A percentile compares a stretch with the other conserved stretches of the same genome.
Evolutionary conservation across 148 eudicot species (phyloP).

Genomic region (Gaultheria prostrata): DNA sequence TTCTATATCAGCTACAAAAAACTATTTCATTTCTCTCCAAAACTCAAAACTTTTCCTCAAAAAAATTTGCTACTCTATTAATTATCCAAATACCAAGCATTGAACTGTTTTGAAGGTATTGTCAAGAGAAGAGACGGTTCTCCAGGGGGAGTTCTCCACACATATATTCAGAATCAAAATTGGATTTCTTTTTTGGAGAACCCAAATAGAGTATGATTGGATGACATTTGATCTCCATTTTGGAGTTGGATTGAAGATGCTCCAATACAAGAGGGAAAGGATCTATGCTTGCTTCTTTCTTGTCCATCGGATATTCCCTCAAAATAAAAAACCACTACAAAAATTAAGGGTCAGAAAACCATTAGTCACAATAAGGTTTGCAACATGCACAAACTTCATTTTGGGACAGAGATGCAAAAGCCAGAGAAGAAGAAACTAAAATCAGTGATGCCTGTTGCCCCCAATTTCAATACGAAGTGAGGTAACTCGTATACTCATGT

Average conservation of each 20-base stretch:
- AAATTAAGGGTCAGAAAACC: conserved; percentile 1
- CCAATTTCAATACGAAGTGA: neutral
- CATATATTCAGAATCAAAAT: neutral
- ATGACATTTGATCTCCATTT: neutral
- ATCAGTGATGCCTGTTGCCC: neutral
- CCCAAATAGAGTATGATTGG: neutral
- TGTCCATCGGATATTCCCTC: neutral
- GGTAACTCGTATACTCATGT: neutral
- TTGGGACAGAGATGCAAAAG: neutral
- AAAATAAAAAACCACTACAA: neutral
- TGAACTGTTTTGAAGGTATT: neutral
- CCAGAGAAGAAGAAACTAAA: neutral
- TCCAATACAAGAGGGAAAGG: no score
- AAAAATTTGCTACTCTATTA: neutral
- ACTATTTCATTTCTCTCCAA: neutral
- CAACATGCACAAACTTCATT: neutral
- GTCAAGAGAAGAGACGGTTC: neutral
- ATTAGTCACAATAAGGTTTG: neutral
- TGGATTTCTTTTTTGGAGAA: neutral
- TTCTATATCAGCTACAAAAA: neutral
- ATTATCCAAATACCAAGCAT: neutral
- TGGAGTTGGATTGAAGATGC: neutral
- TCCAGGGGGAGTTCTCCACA: neutral
- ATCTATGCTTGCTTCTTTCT: neutral
- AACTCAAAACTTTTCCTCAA: neutral